phyloP scores from a whole-genome alignment of 768 basidiomycete genomes.

The Lepiota subincarnata region DNA sequence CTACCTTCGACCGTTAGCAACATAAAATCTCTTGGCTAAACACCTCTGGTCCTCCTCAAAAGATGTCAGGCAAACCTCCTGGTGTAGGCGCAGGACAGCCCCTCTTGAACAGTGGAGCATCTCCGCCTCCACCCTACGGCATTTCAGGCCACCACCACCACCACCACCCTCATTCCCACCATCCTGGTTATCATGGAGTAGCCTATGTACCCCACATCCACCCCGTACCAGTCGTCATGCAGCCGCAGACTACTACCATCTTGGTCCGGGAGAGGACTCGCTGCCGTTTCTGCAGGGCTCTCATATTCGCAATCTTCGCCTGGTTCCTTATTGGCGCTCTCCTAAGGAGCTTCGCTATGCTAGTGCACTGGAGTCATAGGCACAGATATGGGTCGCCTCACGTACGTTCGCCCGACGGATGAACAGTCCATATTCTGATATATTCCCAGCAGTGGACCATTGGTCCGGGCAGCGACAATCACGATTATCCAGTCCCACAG shows the following conservation, averaged over 20 bases:
- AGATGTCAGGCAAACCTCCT: not conserved
- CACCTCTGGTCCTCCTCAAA: not conserved
- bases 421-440: not conserved
- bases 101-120: not conserved
- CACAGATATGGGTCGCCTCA: not conserved
- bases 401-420: not conserved
- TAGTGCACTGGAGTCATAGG: not conserved
- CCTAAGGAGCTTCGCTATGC: not conserved
- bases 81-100: not conserved
- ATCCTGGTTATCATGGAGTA: not conserved
- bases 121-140: constrained; percentile 8
- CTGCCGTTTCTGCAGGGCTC: not conserved
- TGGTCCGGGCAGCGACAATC: constrained; percentile 2
- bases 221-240: not conserved
- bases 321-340: constrained; percentile 1
- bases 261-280: not conserved
- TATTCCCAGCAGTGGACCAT: constrained; percentile 1
- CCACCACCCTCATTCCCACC: not conserved
- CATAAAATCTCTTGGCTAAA: not conserved
- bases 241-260: not conserved
- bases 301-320: not conserved
- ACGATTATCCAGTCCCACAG: constrained; percentile 3
- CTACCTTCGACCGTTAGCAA: not conserved
- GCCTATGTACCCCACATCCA: not conserved
- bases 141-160: not conserved